Conservation (phyloP, 805 yeast species). For the Starmerella vitae region DNA sequence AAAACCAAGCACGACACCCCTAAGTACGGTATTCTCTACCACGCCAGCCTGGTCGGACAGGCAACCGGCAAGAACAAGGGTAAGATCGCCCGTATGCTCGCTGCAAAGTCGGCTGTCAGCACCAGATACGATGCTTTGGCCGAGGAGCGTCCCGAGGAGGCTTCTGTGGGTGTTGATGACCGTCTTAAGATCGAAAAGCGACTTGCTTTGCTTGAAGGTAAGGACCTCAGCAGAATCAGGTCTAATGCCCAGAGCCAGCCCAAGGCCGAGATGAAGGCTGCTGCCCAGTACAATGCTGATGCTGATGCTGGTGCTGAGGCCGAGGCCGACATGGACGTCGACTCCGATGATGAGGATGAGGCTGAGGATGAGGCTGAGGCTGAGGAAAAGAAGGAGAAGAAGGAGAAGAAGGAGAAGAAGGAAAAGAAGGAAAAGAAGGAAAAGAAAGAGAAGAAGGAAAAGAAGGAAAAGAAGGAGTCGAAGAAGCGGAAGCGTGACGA, state of each 20-base stretch:
- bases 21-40: constrained; percentile 92
- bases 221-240: constrained; percentile 74
- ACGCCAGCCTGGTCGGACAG: constrained; percentile 94
- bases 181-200: constrained; percentile 91
- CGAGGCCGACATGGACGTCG: constrained; percentile 26
- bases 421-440: constrained; percentile 16
- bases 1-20: constrained; percentile 98
- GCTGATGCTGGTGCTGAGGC: constrained; percentile 68
- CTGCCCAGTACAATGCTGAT: constrained; percentile 84
- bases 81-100: constrained; percentile 95
- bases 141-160: constrained; percentile 92
- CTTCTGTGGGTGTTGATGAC: constrained; percentile 81
- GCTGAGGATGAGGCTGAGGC: constrained; percentile 28
- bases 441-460: constrained; percentile 15
- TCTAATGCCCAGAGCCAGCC: constrained; percentile 60
- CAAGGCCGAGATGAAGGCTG: constrained; percentile 75
- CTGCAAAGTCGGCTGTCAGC: constrained; percentile 96
- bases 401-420: constrained; percentile 16
- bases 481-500: constrained; percentile 19
- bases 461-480: constrained; percentile 14
- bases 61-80: constrained; percentile 98
- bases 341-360: constrained; percentile 35
- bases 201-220: constrained; percentile 89
- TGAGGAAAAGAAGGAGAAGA: constrained; percentile 17
- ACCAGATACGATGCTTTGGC: constrained; percentile 92